phyloP scores from a whole-genome alignment of 306 rosid genomes.

The Hippophae gyantsensis region DNA sequence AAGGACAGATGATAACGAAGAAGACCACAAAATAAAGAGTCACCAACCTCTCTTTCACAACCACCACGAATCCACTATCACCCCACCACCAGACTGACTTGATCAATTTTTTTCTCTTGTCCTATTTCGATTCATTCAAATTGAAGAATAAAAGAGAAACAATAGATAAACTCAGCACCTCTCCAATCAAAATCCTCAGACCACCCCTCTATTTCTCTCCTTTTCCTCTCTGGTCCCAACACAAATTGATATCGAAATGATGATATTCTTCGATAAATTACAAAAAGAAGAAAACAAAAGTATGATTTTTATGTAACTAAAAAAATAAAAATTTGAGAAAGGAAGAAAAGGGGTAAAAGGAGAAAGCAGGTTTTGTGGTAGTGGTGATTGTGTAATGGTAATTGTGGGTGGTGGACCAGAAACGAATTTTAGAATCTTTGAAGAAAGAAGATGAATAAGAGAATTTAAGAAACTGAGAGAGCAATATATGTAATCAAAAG shows the following conservation, averaged over 20 bases:
- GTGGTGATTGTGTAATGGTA: slow-evolving; percentile 25
- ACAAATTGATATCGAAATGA: slow-evolving; percentile 20
- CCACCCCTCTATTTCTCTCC: not conserved
- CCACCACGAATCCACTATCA: slow-evolving; percentile 12
- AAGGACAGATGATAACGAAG: slow-evolving; percentile 19
- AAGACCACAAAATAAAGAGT: slow-evolving; percentile 12
- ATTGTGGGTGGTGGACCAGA: slow-evolving; percentile 58
- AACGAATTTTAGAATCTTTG: slow-evolving; percentile 70
- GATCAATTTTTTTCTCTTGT: slow-evolving; percentile 5
- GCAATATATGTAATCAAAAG: slow-evolving; percentile 9
- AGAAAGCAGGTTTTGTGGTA: slow-evolving; percentile 12
- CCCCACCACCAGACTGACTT: slow-evolving; percentile 27
- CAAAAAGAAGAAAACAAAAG: slow-evolving; percentile 32
- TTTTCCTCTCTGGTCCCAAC: slow-evolving; percentile 20
- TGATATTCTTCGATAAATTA: slow-evolving; percentile 36
- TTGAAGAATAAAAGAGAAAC: slow-evolving; percentile 11
- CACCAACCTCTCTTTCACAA: slow-evolving; percentile 14
- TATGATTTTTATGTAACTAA: slow-evolving; percentile 7
- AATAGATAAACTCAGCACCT: slow-evolving; percentile 7
- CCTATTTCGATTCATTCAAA: slow-evolving; percentile 16
- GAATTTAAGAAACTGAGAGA: slow-evolving; percentile 4
- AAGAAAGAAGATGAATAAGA: slow-evolving; percentile 24
- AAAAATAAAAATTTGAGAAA: slow-evolving; percentile 20
- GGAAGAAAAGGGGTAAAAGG: slow-evolving; percentile 15
- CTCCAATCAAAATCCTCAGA: slow-evolving; percentile 6